phyloP scores from a whole-genome alignment of 2,329 filamentous ascomycete species.

The Nannizzia gypsea region DNA sequence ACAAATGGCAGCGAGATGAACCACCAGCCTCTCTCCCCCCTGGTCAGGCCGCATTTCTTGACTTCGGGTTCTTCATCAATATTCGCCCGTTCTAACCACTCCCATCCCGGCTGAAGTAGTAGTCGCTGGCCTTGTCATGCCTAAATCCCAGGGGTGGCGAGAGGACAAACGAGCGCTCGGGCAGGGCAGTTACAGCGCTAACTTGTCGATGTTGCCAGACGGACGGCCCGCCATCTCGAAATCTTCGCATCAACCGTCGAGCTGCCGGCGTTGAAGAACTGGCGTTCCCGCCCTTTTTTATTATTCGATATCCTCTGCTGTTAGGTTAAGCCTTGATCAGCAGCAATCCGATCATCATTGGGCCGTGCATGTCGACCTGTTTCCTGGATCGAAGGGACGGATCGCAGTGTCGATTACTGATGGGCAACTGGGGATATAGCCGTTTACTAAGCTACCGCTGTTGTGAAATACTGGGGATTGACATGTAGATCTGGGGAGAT shows the following conservation, averaged over 20 bases:
- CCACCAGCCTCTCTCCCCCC: neutral
- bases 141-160: neutral
- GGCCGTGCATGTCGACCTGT: neutral
- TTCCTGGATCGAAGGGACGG: neutral
- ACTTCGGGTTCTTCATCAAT: neutral
- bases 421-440: neutral
- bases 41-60: neutral
- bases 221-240: neutral
- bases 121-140: neutral
- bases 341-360: conserved; percentile 1
- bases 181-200: neutral
- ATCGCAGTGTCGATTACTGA: neutral
- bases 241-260: neutral
- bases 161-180: neutral
- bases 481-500: conserved; percentile 1
- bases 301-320: neutral
- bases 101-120: neutral
- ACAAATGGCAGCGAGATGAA: neutral
- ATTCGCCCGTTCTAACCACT: neutral
- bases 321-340: conserved; percentile 4
- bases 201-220: neutral
- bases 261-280: neutral
- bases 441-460: neutral
- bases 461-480: neutral
- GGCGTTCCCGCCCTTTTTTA: neutral